Base-by-base conservation (phyloP, 805 yeast species). In the Alloascoidea africana region DNA sequence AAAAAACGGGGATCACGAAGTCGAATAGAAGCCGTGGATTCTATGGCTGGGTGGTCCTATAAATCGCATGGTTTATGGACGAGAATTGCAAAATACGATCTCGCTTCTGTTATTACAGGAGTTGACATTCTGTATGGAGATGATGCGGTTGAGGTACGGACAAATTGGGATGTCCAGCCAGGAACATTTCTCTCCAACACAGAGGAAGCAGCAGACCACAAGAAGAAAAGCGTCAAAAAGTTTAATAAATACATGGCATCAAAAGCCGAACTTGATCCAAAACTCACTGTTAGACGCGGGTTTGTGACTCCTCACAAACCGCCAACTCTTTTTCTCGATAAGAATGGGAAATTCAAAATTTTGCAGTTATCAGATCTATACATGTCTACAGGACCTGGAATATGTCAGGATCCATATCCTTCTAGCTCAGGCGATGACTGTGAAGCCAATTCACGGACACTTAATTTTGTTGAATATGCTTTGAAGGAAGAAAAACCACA, bases 361-460 rank as follows among this genome's bases (percentile, higher is more conserved):
- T 56, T 85, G 8, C 98, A 91, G 55, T 72, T 89, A 3, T 94
- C 96, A 1, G 97, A 91, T 54, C 60, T 89, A 40, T 97, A 91
- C 56, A 77, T 81, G 52, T 69, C 91, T n/a, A 80, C 94, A 0
- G 87, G 86, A 4, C 67, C 61, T 38, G 96, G 96, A 8, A 54
- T 55, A 36, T 91, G 97, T 50, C 62, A 79, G 38, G 93, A 87
- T 51, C 62, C 63, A 14, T 23, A 8, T n/a, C 30, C 30, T 8
- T 23, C n/a, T 8, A n/a, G n/a, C 8, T 8, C 30, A 23, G 30
- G 30, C 8, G 59, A 59, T 4, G 60, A 56, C 8, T 91, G 97
- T 51, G 57, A 67, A 42, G 97, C 97, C 0, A 97, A 86, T 53
- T 67, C 68, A 1, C 65, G 77, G 35, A 85, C 97, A 0, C 41